A percentile compares a stretch with the other conserved stretches of the same genome.
These are phyloP conservation scores for Mucor piriformis DNA, from an alignment of 371 early-diverging fungal species.

Conservation along the genomic window DNA sequence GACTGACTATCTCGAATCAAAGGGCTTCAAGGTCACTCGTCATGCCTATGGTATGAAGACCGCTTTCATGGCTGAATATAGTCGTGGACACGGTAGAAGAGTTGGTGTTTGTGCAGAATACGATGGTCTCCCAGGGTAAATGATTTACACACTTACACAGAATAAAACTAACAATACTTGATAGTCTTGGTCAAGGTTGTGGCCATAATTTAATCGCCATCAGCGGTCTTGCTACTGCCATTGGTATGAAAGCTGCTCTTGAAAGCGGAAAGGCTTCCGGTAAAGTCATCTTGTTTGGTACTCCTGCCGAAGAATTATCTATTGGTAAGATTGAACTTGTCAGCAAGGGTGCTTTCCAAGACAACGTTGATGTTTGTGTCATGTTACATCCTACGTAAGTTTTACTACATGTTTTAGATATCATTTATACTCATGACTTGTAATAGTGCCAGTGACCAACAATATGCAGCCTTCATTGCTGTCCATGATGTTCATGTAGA, in stretches of 20 bases:
- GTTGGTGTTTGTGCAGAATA: slow-evolving; percentile 66
- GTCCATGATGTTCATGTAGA: slow-evolving; percentile 56
- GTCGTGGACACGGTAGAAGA: slow-evolving; percentile 43
- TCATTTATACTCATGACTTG: neutral
- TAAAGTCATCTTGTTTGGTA: slow-evolving; percentile 73
- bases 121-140: slow-evolving; percentile 67
- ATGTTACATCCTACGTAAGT: slow-evolving; percentile 79
- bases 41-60: slow-evolving; percentile 62
- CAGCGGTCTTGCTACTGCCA: slow-evolving; percentile 68
- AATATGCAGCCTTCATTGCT: slow-evolving; percentile 44
- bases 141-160: neutral
- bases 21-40: slow-evolving; percentile 61
- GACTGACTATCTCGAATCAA: slow-evolving; percentile 55
- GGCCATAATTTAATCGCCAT: slow-evolving; percentile 75
- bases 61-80: slow-evolving; percentile 64
- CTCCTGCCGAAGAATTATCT: slow-evolving; percentile 77
- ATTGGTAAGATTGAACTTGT: slow-evolving; percentile 78
- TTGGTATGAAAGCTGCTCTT: slow-evolving; percentile 62
- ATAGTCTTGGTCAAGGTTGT: slow-evolving; percentile 64
- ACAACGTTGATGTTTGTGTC: slow-evolving; percentile 66
- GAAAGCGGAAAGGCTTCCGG: slow-evolving; percentile 58
- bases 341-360: slow-evolving; percentile 67
- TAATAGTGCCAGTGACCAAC: slow-evolving; percentile 30
- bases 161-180: neutral
- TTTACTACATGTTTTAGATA: neutral